Evolutionary conservation across 2,329 filamentous ascomycete genomes (phyloP), one percentile per base, ranked within the genome.

Genomic region (Arthrobotrys conoides): DNA sequence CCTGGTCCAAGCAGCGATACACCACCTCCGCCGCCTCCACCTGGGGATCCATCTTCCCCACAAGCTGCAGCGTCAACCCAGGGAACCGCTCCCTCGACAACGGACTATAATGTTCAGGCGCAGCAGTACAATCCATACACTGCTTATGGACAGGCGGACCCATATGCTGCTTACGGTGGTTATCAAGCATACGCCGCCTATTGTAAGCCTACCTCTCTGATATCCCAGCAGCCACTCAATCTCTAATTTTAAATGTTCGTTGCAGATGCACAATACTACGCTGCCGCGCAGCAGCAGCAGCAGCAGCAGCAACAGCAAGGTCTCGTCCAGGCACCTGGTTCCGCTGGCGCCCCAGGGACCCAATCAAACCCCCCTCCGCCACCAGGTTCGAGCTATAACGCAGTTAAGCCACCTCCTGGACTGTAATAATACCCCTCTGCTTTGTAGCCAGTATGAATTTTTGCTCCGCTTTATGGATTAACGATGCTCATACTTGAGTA

Each of bases 161-260:
- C 94, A 0, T 97, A 97, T 84, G 93, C 93, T 49, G 90, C 92
- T 8, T 97, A 96, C 82, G 95, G 95, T 80, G 95, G 95, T 69
- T 97, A 96, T 84, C 89, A 91, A 81, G 92, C 91, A 86, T 93
- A 88, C 79, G 83, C 88, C 57, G 86, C 87, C 33, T 88, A 88
- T 82, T 88, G 87, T 82, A 67, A 80, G 80, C 59, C 27, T 22
- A 18, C 8, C 20, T 57, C 36, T 20, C 8, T 48, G 27, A 14
- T 46, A 5, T 44, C 20, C 24, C 5, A 9, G 6, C 0, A 22
- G 12, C 46, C 22, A 46, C 38, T 51, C 24, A 20, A 59, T 41
- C 12, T 63, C 27, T 27, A 20, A 41, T 65, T n/a, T 8, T 4
- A 1, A 6, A 24, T 30, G 8, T 36, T 8, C n/a, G n/a, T 30